Base-by-base conservation (phyloP, 768 basidiomycete species). In the Neoboletus brunneissimus region DNA sequence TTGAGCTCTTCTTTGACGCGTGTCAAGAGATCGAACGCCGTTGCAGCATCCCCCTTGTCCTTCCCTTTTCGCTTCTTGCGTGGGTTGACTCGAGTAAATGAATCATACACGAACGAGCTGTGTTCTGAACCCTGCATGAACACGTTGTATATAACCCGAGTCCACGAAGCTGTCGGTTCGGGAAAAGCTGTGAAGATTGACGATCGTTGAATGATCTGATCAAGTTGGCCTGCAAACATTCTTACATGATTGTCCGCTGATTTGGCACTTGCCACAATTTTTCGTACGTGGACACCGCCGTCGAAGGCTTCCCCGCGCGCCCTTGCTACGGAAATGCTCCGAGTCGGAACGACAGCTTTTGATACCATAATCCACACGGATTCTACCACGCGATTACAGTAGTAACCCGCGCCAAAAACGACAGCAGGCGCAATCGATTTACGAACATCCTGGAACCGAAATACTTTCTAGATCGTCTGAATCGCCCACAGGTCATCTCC, bases 401-500 rank as follows among this genome's bases (percentile, higher is more conserved):
- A 42, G 20, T 20, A 7, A 16, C 48, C 32, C 51, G 37, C 41
- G 25, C 35, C 42, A 38, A 46, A 22, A 42, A 52, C 6, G 41
- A 46, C 29, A 25, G 29, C 18, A 47, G 12, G 44, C 56, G 51
- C 23, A 35, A 35, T 4, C 38, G 37, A 29, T 31, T 48, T 38
- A 51, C 44, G 38, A 4, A 40, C 38, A 40, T 37, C 37, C 12
- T 34, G 18, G 43, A 32, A 31, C n/a, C 32, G 13, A 41, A 20
- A 25, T 7, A 12, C 27, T n/a, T 2, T 34, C 78, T 76, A 91
- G 67, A 92, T 59, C 59, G 80, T 78, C 73, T 83, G 77, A 54
- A 86, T 50, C 47, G 76, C 80, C 94, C 94, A 96, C 42, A 96
- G 71, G 59, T 95, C 94, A 64, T 96, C 93, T 11, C 94, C 93